A percentile compares a stretch with the other conserved stretches of the same genome.
These are phyloP conservation scores for Termitomyces sp. DNA, from an alignment of 768 basidiomycete species.

Conservation along the genomic window DNA sequence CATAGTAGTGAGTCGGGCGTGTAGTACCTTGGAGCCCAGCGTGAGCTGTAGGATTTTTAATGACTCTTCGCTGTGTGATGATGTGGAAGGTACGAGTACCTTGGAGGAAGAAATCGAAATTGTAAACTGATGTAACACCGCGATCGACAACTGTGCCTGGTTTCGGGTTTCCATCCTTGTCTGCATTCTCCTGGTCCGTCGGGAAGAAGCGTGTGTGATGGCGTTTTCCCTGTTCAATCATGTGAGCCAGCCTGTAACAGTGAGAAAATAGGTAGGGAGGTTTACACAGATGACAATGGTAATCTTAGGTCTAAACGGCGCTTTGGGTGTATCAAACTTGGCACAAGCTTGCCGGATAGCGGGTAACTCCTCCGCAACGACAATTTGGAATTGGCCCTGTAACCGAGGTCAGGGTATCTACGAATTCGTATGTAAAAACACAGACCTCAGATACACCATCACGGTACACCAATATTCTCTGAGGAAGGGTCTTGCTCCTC, in stretches of 20 bases:
- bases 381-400: conserved; percentile 50
- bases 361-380: conserved; percentile 61
- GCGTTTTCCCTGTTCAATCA: conserved; percentile 33
- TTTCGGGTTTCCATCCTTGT: conserved; percentile 65
- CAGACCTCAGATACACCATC: conserved; percentile 78
- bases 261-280: conserved; percentile 1
- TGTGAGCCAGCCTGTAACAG: conserved; percentile 8
- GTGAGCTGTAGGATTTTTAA: conserved; percentile 41
- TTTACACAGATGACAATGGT: conserved; percentile 77
- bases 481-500: conserved; percentile 49
- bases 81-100: conserved; percentile 22
- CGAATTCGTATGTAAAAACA: not conserved
- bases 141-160: conserved; percentile 81
- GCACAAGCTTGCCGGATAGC: conserved; percentile 54
- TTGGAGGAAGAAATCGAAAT: conserved; percentile 68
- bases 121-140: conserved; percentile 63
- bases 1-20: conserved; percentile 74
- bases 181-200: conserved; percentile 41
- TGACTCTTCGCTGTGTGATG: not conserved
- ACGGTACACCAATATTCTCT: conserved; percentile 67
- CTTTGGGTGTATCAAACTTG: conserved; percentile 35
- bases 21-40: conserved; percentile 71
- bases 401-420: conserved; percentile 7
- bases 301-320: conserved; percentile 46
- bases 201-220: conserved; percentile 64